Percentiles rank a stretch among this genome's conserved stretches.
Evolutionary conservation across 495 filamentous ascomycete genomes (phyloP).

Genomic region (Talaromyces proteolyticus): DNA sequence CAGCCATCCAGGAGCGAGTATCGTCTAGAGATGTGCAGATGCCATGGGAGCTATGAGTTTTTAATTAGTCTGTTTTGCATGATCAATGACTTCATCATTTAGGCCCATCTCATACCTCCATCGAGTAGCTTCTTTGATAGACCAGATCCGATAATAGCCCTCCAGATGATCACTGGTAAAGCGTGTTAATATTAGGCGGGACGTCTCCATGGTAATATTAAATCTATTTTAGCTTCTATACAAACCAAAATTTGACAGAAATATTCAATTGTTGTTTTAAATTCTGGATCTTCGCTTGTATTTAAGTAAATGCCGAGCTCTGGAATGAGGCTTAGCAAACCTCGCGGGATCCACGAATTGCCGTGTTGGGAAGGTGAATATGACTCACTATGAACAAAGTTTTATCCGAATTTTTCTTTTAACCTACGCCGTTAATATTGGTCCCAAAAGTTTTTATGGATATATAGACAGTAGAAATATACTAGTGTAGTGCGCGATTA

Average conservation of each 20-base stretch:
- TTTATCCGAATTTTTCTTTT: not conserved
- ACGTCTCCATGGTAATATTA: slow-evolving; percentile 10
- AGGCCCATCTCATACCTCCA: too few species aligned
- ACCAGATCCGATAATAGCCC: slow-evolving; percentile 16
- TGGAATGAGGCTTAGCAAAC: not conserved
- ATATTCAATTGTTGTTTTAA: too few species aligned
- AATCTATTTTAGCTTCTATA: not conserved
- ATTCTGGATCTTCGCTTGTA: too few species aligned
- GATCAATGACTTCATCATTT: too few species aligned
- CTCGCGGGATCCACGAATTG: not conserved
- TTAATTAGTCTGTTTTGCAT: not conserved
- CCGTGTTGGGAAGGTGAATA: not conserved
- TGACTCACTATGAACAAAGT: not conserved
- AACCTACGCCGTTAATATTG: not conserved
- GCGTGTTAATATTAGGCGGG: slow-evolving; percentile 11
- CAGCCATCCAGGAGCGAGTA: slow-evolving; percentile 15
- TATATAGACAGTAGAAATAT: too few species aligned
- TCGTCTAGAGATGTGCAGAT: slow-evolving; percentile 14
- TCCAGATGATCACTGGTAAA: slow-evolving; percentile 10
- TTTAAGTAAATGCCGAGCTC: not conserved
- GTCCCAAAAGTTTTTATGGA: too few species aligned
- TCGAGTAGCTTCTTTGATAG: slow-evolving; percentile 13
- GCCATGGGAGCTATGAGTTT: slow-evolving; percentile 9
- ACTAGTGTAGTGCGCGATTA: too few species aligned
- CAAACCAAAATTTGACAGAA: too few species aligned